Percentiles rank a stretch among this genome's conserved stretches.
phyloP scores from a whole-genome alignment of 257 asterid genomes.

The Solanum acaule region DNA sequence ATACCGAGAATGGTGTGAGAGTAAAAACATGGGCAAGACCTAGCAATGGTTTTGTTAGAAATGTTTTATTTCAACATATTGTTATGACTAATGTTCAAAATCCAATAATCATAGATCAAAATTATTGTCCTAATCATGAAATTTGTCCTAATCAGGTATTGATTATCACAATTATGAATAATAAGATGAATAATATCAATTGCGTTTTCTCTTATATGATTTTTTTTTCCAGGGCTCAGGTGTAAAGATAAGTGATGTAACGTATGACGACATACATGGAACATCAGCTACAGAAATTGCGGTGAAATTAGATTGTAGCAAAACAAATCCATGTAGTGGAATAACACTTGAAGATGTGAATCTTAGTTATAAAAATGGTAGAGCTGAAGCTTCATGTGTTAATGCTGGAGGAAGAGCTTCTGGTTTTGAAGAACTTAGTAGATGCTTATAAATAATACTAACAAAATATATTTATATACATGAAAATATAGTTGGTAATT shows the following conservation, averaged over 20 bases:
- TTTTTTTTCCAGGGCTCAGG: neutral
- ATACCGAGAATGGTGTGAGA: constrained; percentile 5
- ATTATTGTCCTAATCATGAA: constrained; percentile 5
- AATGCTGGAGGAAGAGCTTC: neutral
- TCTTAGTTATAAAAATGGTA: neutral
- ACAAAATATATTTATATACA: neutral
- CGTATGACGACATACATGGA: constrained; percentile 5
- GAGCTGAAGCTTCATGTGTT: constrained; percentile 2
- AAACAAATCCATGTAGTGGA: neutral
- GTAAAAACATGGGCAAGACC: constrained; percentile 14
- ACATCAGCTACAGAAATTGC: constrained; percentile 3
- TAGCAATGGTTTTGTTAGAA: constrained; percentile 6
- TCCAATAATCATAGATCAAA: constrained; percentile 16
- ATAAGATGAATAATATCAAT: too few relatives aligned
- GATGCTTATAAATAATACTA: neutral
- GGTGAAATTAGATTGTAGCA: constrained; percentile 1
- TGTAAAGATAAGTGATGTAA: constrained; percentile 1
- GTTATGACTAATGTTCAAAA: constrained; percentile 6
- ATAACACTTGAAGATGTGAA: neutral
- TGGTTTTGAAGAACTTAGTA: neutral
- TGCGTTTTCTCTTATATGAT: neutral
- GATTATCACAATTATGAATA: neutral
- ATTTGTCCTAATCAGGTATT: constrained; percentile 7
- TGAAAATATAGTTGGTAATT: neutral
- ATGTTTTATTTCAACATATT: neutral